A percentile compares a stretch with the other conserved stretches of the same genome.
phyloP scores from a whole-genome alignment of 495 filamentous ascomycete species.

The Xylaria telfairii region DNA sequence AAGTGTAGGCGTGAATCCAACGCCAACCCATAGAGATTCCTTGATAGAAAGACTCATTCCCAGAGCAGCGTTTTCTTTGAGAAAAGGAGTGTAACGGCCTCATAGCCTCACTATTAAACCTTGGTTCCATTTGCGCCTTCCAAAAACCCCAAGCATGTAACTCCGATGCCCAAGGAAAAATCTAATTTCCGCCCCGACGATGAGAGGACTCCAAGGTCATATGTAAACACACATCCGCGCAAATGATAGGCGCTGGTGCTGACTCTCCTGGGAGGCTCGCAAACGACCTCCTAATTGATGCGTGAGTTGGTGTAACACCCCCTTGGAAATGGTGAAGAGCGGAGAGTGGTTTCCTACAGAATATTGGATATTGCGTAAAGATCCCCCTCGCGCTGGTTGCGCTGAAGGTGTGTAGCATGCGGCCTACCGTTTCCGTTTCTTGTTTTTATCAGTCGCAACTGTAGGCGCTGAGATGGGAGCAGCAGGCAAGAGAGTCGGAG shows the following conservation, averaged over 20 bases:
- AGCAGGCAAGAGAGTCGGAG: slow-evolving; percentile 44
- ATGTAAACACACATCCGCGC: slow-evolving; percentile 1
- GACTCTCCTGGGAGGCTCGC: not conserved
- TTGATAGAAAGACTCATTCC: slow-evolving; percentile 32
- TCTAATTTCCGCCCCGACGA: slow-evolving; percentile 20
- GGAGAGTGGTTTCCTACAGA: not conserved
- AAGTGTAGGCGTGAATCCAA: slow-evolving; percentile 38
- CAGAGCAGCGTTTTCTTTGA: slow-evolving; percentile 27
- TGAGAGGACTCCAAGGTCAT: slow-evolving; percentile 14
- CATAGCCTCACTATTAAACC: slow-evolving; percentile 37
- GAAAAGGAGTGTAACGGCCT: slow-evolving; percentile 40
- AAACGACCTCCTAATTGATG: not conserved
- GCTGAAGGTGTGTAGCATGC: slow-evolving; percentile 19
- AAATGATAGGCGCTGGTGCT: not conserved
- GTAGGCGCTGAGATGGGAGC: slow-evolving; percentile 44
- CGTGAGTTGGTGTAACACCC: not conserved
- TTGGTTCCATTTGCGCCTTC: slow-evolving; percentile 37
- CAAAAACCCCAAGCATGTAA: slow-evolving; percentile 32
- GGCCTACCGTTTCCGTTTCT: slow-evolving; percentile 57
- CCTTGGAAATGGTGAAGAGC: not conserved
- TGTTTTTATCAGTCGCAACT: slow-evolving; percentile 48
- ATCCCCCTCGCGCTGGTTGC: not conserved
- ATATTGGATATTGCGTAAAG: slow-evolving; percentile 1
- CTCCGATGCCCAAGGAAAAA: slow-evolving; percentile 30
- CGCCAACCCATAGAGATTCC: slow-evolving; percentile 34